phyloP scores from a whole-genome alignment of 257 asterid genomes.

The Jacaranda copaia region DNA sequence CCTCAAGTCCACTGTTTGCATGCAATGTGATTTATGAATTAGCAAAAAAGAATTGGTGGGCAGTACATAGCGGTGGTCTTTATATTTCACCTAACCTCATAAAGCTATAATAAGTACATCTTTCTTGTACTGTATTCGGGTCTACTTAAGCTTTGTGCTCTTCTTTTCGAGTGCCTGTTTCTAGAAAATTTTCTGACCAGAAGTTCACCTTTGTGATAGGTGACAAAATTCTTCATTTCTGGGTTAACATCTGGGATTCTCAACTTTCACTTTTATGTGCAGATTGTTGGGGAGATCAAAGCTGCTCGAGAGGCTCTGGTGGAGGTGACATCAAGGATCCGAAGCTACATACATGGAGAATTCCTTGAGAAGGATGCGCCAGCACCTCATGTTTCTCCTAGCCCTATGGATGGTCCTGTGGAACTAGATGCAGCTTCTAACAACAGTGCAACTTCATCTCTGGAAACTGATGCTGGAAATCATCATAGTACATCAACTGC shows the following conservation, averaged over 20 bases:
- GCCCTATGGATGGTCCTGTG: constrained; percentile 35
- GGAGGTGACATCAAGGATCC: constrained; percentile 64
- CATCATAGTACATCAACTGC: constrained; percentile 46
- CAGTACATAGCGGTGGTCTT: background rate
- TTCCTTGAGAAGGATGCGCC: background rate
- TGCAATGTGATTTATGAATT: background rate
- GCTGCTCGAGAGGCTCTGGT: constrained; percentile 66
- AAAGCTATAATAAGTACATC: too few relatives aligned
- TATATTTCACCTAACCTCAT: background rate
- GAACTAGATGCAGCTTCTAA: constrained; percentile 49
- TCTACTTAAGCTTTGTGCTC: too few relatives aligned
- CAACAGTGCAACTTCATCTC: constrained; percentile 37
- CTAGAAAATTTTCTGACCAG: background rate
- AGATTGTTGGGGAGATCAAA: constrained; percentile 83
- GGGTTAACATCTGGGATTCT: constrained; percentile 24
- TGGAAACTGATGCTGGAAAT: constrained; percentile 47
- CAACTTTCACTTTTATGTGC: constrained; percentile 20
- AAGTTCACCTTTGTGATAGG: background rate
- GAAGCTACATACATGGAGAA: constrained; percentile 45
- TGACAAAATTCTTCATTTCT: background rate
- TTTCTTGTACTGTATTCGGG: too few relatives aligned
- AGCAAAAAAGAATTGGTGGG: background rate
- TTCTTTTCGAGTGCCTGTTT: background rate
- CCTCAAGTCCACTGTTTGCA: background rate
- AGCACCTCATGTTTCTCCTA: constrained; percentile 27